phyloP scores from a whole-genome alignment of 2,329 filamentous ascomycete species.

The Penicillium brasilianum region DNA sequence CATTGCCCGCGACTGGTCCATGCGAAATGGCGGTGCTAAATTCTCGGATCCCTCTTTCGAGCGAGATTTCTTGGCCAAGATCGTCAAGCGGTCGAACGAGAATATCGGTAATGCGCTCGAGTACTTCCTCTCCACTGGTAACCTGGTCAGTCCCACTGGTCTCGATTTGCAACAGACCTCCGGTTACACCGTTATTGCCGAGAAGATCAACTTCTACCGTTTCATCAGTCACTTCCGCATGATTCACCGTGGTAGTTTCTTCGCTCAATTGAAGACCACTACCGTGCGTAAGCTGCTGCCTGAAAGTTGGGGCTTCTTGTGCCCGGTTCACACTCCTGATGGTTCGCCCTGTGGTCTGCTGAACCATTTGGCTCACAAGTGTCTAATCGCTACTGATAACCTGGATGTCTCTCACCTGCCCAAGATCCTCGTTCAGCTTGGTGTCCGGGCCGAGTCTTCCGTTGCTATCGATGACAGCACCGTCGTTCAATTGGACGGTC shows the following conservation, averaged over 20 bases:
- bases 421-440: slow-evolving; percentile 75
- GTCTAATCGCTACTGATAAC: slow-evolving; percentile 78
- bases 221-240: slow-evolving; percentile 99
- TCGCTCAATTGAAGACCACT: slow-evolving; percentile 95
- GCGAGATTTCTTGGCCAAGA: slow-evolving; percentile 76
- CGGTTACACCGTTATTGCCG: slow-evolving; percentile 93
- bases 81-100: slow-evolving; percentile 83
- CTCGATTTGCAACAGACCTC: slow-evolving; percentile 93
- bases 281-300: slow-evolving; percentile 93
- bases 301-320: slow-evolving; percentile 97
- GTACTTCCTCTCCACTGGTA: slow-evolving; percentile 96
- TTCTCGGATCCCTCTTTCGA: slow-evolving; percentile 80
- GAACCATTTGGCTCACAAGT: slow-evolving; percentile 95
- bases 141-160: slow-evolving; percentile 86
- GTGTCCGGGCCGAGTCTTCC: slow-evolving; percentile 75
- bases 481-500: slow-evolving; percentile 86
- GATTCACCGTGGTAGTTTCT: slow-evolving; percentile 99
- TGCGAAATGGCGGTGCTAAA: slow-evolving; percentile 55
- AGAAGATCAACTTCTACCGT: slow-evolving; percentile 98
- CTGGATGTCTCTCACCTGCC: slow-evolving; percentile 78
- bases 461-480: slow-evolving; percentile 83
- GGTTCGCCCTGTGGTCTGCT: slow-evolving; percentile 91
- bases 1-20: slow-evolving; percentile 60
- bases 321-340: slow-evolving; percentile 96
- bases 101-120: slow-evolving; percentile 86